Percentiles rank a stretch among this genome's conserved stretches.
phyloP scores from a whole-genome alignment of 2,329 filamentous ascomycete genomes.

The Thermochaetoides dissita region DNA sequence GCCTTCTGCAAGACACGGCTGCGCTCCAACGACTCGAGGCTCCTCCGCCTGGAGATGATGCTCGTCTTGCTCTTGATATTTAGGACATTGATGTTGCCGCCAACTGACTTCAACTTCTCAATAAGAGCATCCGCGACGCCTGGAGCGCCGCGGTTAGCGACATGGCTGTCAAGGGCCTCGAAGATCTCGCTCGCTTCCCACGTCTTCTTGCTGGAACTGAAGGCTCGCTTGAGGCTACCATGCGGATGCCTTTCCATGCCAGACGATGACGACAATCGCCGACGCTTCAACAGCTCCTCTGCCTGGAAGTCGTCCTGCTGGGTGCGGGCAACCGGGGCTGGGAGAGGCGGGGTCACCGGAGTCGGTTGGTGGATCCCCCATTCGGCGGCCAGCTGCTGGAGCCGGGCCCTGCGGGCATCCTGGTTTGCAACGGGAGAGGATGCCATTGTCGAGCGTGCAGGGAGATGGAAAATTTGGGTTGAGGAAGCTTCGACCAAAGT shows the following conservation, averaged over 20 bases:
- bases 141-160: constrained; percentile 34
- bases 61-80: constrained; percentile 33
- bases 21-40: constrained; percentile 35
- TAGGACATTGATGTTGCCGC: constrained; percentile 36
- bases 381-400: constrained; percentile 35
- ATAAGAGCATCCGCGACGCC: constrained; percentile 44
- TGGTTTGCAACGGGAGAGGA: constrained; percentile 7
- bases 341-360: constrained; percentile 24
- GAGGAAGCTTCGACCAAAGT: no score
- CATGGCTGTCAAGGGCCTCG: constrained; percentile 34
- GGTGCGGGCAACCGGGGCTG: constrained; percentile 25
- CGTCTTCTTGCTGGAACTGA: constrained; percentile 33
- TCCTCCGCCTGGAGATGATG: constrained; percentile 34
- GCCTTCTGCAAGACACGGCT: constrained; percentile 37
- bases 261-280: constrained; percentile 21
- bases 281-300: constrained; percentile 39
- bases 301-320: constrained; percentile 36
- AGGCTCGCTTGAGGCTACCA: constrained; percentile 24
- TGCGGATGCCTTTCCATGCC: constrained; percentile 16
- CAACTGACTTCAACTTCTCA: constrained; percentile 32
- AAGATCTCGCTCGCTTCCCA: constrained; percentile 41
- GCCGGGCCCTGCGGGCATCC: constrained; percentile 31
- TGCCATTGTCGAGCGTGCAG: constrained; percentile 7
- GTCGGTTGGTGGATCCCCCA: constrained; percentile 33
- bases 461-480: no score